Conservation (phyloP, 192 early-diverging fungal genomes). For the Jimgerdemannia lactiflua region DNA sequence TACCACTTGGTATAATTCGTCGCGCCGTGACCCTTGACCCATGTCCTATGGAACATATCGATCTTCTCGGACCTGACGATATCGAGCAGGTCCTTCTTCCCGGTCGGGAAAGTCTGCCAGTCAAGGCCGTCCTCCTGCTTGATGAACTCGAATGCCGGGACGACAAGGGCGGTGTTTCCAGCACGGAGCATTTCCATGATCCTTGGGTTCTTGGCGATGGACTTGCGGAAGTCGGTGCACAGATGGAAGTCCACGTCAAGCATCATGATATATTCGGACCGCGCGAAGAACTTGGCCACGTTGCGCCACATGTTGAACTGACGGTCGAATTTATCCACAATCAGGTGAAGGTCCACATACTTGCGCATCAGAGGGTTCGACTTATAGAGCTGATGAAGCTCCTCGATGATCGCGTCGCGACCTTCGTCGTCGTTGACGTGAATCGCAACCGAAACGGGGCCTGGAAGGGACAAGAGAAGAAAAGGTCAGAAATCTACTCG, state of each 20-base stretch:
- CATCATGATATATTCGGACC: conserved; percentile 56
- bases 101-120: conserved; percentile 44
- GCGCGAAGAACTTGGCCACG: conserved; percentile 57
- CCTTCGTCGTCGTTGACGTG: conserved; percentile 53
- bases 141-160: conserved; percentile 59
- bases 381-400: conserved; percentile 43
- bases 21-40: conserved; percentile 50
- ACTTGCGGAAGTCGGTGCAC: conserved; percentile 46
- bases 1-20: conserved; percentile 54
- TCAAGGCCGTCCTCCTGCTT: conserved; percentile 47
- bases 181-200: conserved; percentile 42
- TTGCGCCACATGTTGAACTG: conserved; percentile 69
- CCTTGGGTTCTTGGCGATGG: conserved; percentile 24
- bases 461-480: conserved; percentile 6
- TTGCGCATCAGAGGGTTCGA: conserved; percentile 40
- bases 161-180: conserved; percentile 44
- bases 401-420: conserved; percentile 39
- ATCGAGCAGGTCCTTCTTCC: conserved; percentile 39
- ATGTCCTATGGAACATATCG: conserved; percentile 53
- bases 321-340: conserved; percentile 57
- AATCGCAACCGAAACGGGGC: conserved; percentile 56
- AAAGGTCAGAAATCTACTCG: not conserved
- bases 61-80: conserved; percentile 41
- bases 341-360: conserved; percentile 56
- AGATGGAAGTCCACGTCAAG: conserved; percentile 61